A percentile compares a stretch with the other conserved stretches of the same genome.
Evolutionary conservation across 2,329 filamentous ascomycete species (phyloP).

Genomic region (Aureobasidium leucospermi): DNA sequence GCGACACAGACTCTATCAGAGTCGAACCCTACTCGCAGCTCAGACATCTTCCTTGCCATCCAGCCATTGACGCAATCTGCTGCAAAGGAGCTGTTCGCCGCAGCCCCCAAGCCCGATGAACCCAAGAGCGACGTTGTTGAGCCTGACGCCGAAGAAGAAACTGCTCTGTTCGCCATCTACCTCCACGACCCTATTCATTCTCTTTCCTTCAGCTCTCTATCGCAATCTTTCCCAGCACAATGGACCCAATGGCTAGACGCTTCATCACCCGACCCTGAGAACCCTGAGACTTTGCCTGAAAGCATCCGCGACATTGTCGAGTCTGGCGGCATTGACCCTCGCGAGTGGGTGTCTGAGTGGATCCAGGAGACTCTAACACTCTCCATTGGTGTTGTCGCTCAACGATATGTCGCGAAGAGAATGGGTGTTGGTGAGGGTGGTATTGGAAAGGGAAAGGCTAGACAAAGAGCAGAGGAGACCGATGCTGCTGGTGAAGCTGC

Average conservation of each 20-base stretch:
- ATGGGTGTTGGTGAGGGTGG: slow-evolving; percentile 93
- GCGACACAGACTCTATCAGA: slow-evolving; percentile 75
- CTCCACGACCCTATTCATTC: slow-evolving; percentile 84
- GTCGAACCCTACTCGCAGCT: slow-evolving; percentile 81
- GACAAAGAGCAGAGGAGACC: slow-evolving; percentile 48
- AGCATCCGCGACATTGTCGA: slow-evolving; percentile 81
- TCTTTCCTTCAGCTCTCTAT: slow-evolving; percentile 76
- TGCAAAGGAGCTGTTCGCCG: slow-evolving; percentile 60
- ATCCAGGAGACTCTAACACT: slow-evolving; percentile 79
- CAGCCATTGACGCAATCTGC: slow-evolving; percentile 69
- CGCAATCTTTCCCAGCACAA: slow-evolving; percentile 72
- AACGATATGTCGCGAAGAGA: slow-evolving; percentile 85
- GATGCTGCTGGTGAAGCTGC: slow-evolving; percentile 54
- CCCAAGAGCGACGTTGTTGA: slow-evolving; percentile 49
- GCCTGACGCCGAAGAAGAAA: slow-evolving; percentile 48
- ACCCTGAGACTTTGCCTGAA: slow-evolving; percentile 56
- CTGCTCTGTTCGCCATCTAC: slow-evolving; percentile 68
- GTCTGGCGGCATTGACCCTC: slow-evolving; percentile 70
- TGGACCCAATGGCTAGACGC: slow-evolving; percentile 93
- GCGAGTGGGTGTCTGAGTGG: slow-evolving; percentile 98
- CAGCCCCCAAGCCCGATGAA: slow-evolving; percentile 32
- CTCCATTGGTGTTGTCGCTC: slow-evolving; percentile 76
- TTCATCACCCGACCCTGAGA: slow-evolving; percentile 37
- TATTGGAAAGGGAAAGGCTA: slow-evolving; percentile 50
- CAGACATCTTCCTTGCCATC: slow-evolving; percentile 91